Evolutionary conservation across 108 stramenopile species (phyloP).

Genomic region (Cyclotella baltica): DNA sequence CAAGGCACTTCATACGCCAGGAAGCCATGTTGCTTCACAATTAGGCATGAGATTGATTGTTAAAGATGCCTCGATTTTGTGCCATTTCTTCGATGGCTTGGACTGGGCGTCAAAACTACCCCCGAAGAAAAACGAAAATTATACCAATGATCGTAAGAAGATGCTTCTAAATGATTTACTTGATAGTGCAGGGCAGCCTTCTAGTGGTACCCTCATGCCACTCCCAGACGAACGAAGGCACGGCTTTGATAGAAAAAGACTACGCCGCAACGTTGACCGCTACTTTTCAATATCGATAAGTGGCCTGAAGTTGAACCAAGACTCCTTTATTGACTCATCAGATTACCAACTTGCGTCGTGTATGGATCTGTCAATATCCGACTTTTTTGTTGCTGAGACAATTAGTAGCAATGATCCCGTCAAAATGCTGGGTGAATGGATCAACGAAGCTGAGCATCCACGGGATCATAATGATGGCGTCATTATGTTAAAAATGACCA

Average conservation of each 20-base stretch:
- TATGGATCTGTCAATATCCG: constrained; percentile 64
- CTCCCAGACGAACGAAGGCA: constrained; percentile 67
- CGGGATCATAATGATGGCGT: constrained; percentile 77
- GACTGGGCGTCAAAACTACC: constrained; percentile 68
- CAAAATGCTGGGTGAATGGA: constrained; percentile 89
- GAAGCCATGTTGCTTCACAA: constrained; percentile 40
- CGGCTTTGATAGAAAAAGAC: constrained; percentile 47
- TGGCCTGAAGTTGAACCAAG: constrained; percentile 70
- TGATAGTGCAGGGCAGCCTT: constrained; percentile 32
- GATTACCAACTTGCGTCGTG: constrained; percentile 75
- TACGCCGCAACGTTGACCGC: constrained; percentile 57
- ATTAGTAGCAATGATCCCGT: constrained; percentile 66
- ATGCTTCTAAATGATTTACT: constrained; percentile 65
- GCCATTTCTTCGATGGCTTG: constrained; percentile 83
- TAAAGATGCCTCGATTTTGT: constrained; percentile 61
- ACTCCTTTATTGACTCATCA: constrained; percentile 56
- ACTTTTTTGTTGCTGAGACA: constrained; percentile 82
- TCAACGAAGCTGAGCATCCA: constrained; percentile 83
- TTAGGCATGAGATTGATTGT: constrained; percentile 66
- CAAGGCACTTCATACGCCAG: constrained; percentile 61
- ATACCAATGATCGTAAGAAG: constrained; percentile 49
- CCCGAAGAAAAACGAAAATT: neutral
- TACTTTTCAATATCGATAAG: constrained; percentile 70
- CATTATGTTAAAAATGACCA: constrained; percentile 87
- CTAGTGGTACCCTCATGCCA: constrained; percentile 31